Base-by-base conservation (phyloP, 2,329 filamentous ascomycete genomes). In the Pochonia chlamydosporia region DNA sequence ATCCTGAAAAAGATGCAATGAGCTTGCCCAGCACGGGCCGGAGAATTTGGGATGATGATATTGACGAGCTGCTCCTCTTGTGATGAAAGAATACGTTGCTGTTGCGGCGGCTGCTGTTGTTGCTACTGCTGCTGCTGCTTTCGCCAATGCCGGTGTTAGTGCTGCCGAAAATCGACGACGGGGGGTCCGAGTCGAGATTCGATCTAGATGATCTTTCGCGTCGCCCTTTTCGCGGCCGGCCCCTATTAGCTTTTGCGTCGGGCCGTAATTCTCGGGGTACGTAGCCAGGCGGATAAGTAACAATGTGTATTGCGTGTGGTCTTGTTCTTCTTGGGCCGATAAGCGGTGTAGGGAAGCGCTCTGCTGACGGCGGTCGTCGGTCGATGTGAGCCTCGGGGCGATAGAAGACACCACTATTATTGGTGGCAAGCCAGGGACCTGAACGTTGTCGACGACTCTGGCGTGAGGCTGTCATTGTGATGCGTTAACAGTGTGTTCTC, bases 191-290 rank as follows among this genome's bases (percentile, higher is more conserved):
- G 40, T 37, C 47, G 31, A 23, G 44, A 44, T 24, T 21, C 23
- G 40, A 39, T 39, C 21, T 47, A 39, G 44, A 40, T 25, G 36
- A 21, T 47, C 42, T 39, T 13, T 26, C 11, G 36, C 37, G 25
- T 16, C 48, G 47, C 21, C 16, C 11, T 14, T 39, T 51, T 13
- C 31, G 46, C 20, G 37, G 18, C 21, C 28, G 13, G 14, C 21
- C 28, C 30, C 25, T 44, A 7, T 40, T 44, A 18, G 49, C 30
- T 7, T 23, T 51, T 25, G 47, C 30, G 40, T 48, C 49, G 26
- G 53, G 48, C 13, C 70, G 67, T 39, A 75, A 56, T 48, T 76
- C 73, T 49, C 65, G 64, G 16, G 73, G 73, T 21, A 74, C 61
- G 57, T 71, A 71, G 45, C 68, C 68, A 2, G 67, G 56, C 3